Conservation (phyloP, 148 eudicot genomes). For the Camellia japonica region DNA sequence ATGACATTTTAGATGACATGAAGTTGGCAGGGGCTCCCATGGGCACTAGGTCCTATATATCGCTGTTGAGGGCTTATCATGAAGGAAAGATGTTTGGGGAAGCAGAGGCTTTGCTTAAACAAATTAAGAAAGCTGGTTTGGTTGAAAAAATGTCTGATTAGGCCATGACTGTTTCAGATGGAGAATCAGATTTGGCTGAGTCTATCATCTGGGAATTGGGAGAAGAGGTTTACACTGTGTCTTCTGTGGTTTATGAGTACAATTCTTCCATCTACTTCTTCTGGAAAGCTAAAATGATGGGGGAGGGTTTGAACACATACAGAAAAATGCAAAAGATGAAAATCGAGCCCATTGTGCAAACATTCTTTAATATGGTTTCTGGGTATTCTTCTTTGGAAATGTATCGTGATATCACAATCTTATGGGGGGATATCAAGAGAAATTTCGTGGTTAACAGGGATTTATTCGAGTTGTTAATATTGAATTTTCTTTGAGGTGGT, state of each 20-base stretch:
- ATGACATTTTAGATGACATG: constrained; percentile 88
- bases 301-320: constrained; percentile 67
- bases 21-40: constrained; percentile 37
- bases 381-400: constrained; percentile 62
- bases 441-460: constrained; percentile 48
- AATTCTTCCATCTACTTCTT: constrained; percentile 84
- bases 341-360: constrained; percentile 59
- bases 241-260: constrained; percentile 20
- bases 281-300: constrained; percentile 80
- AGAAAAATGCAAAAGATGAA: constrained; percentile 54
- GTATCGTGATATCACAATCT: constrained; percentile 72
- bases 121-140: constrained; percentile 53
- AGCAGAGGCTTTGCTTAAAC: constrained; percentile 55
- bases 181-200: constrained; percentile 40
- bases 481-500: constrained; percentile 82
- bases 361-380: constrained; percentile 48
- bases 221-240: constrained; percentile 23
- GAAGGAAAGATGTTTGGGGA: constrained; percentile 56
- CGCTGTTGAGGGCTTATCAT: constrained; percentile 59
- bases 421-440: constrained; percentile 92
- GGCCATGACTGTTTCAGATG: constrained; percentile 27
- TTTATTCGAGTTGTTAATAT: constrained; percentile 61
- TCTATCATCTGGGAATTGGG: constrained; percentile 42
- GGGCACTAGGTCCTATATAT: constrained; percentile 39
- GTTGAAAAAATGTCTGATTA: constrained; percentile 18